These are phyloP conservation scores for Mycosarcoma mackinlayi DNA, from an alignment of 1,284 basidiomycete species.

Conservation along the genomic window DNA sequence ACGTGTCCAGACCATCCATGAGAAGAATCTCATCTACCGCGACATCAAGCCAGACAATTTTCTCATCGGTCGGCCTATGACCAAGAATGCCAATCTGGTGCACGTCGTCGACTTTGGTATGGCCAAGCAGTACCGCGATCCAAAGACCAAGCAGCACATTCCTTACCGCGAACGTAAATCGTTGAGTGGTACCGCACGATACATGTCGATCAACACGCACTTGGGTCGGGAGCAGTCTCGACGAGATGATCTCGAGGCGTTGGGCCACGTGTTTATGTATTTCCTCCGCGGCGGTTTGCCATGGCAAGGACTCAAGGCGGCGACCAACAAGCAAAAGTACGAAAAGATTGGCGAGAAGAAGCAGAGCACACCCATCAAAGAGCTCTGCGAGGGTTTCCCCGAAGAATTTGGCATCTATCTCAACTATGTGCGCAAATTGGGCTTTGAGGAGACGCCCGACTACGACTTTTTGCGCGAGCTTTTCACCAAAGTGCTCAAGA, in stretches of 20 bases:
- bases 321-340: constrained; percentile 98
- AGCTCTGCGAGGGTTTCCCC: constrained; percentile 91
- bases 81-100: constrained; percentile 85
- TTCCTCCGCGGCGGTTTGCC: constrained; percentile 89
- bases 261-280: constrained; percentile 98
- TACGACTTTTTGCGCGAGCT: constrained; percentile 94
- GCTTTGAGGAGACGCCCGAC: constrained; percentile 93
- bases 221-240: constrained; percentile 93
- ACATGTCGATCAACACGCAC: constrained; percentile 98
- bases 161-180: constrained; percentile 95
- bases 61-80: constrained; percentile 87
- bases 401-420: constrained; percentile 89
- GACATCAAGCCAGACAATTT: constrained; percentile 99
- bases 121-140: constrained; percentile 97
- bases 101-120: constrained; percentile 94
- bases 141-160: constrained; percentile 96
- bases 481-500: constrained; percentile 90
- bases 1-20: constrained; percentile 91
- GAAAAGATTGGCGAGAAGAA: constrained; percentile 99
- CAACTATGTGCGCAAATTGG: constrained; percentile 87
- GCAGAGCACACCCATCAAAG: constrained; percentile 93
- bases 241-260: constrained; percentile 90
- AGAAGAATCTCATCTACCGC: constrained; percentile 95
- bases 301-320: constrained; percentile 96
- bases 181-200: constrained; percentile 86